Conservation (phyloP, 768 basidiomycete species). For the Suillus weaverae region DNA sequence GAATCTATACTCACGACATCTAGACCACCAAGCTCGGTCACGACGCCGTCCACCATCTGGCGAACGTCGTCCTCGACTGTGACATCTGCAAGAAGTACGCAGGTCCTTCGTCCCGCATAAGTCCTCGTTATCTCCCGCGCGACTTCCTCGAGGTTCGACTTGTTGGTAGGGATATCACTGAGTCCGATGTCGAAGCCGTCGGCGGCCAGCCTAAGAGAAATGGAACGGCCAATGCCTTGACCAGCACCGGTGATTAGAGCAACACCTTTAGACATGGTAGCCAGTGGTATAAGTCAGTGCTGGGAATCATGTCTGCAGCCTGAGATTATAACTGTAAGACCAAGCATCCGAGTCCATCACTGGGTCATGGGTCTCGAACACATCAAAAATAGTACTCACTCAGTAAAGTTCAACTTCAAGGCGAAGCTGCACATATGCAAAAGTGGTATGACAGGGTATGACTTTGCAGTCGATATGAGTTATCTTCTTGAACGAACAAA, state of each 20-base stretch:
- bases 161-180: constrained; percentile 27
- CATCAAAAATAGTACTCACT: neutral
- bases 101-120: constrained; percentile 23
- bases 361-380: neutral
- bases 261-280: constrained; percentile 22
- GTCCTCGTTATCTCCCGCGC: constrained; percentile 28
- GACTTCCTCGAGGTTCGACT: constrained; percentile 25
- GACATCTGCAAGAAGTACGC: constrained; percentile 40
- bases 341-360: neutral
- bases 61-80: constrained; percentile 42
- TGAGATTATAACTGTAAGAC: neutral
- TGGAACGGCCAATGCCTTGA: constrained; percentile 28
- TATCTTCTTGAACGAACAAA: neutral
- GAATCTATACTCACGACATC: constrained; percentile 41
- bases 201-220: constrained; percentile 33
- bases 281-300: neutral
- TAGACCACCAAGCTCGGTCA: constrained; percentile 40
- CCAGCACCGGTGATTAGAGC: constrained; percentile 38
- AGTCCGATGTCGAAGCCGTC: constrained; percentile 35
- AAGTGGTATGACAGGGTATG: neutral
- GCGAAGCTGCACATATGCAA: neutral
- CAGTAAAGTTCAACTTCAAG: neutral
- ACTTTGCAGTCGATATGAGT: neutral
- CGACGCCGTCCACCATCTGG: constrained; percentile 34
- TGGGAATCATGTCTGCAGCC: neutral